Base-by-base conservation (phyloP, 371 early-diverging fungal genomes). In the Mortierella sp. region DNA sequence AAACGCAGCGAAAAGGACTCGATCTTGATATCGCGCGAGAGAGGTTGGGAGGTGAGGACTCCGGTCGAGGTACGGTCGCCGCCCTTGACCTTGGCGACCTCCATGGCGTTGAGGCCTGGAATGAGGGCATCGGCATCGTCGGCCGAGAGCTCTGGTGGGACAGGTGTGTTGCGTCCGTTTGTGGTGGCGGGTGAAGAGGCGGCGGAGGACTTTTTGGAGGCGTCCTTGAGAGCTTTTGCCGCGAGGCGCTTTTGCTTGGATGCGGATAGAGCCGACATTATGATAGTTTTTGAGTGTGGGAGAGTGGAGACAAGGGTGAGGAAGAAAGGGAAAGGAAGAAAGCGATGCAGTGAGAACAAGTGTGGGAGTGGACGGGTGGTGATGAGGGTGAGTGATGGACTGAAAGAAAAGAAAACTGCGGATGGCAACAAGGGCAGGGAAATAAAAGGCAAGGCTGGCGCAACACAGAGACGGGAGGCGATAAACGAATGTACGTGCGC, bases 11-110 rank as follows among this genome's bases (percentile, higher is more conserved):
- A 95, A 93, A 93, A 98, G 13, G 95, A 95, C 87, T 98, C 98
- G 78, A 98, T 96, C 92, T 98, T 96, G 86, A 99, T 95, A 93
- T 99, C 99, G 71, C 98, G 91, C 26, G 97, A 96, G 86, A 93
- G 92, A 82, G 93, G 93, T 83, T 96, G 95, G 24, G 98, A 98
- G n/a, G 98, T 95, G 61, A 98, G 92, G 43, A 98, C 97, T 89
- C 99, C 99, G 71, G 98, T 95, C 28, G 95, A 93, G 76, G 95
- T 95, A 83, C 98, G 95, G 87, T 94, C 95, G 34, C 79, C 79
- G 5, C 83, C 78, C n/a, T 91, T 88, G 82, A 88, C 87, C 77
- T 87, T 71, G 72, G 88, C 83, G 28, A 88, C 54, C 5, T 87
- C 86, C 75, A 87, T 77, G 64, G 82, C 83, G 70, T 64, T 81